Evolutionary conservation across 2,329 filamentous ascomycete genomes (phyloP).

Genomic region (Cordyceps farinosa): DNA sequence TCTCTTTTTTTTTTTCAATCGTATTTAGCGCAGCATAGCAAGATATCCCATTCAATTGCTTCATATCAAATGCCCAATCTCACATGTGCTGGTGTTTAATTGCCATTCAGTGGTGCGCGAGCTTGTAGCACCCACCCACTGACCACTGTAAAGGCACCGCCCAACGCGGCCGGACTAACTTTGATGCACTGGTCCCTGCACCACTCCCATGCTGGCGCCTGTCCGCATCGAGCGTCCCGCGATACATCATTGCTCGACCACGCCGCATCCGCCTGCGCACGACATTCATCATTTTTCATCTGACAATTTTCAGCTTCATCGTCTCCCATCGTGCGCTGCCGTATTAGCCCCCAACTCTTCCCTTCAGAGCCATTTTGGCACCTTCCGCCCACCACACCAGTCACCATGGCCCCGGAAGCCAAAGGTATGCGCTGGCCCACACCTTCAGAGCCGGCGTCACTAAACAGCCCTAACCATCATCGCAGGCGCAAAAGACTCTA

Average conservation of each 20-base stretch:
- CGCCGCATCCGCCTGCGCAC: slow-evolving; percentile 3
- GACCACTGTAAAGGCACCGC: not conserved
- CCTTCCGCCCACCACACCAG: not conserved
- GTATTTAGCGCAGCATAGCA: slow-evolving; percentile 3
- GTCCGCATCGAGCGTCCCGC: not conserved
- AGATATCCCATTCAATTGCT: not conserved
- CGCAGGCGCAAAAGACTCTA: slow-evolving; percentile 55
- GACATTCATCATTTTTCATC: slow-evolving; percentile 11
- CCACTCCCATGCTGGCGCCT: not conserved
- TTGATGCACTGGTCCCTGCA: slow-evolving; percentile 4
- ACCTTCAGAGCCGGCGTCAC: not conserved
- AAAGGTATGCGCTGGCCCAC: slow-evolving; percentile 15
- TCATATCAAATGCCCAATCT: too few species aligned
- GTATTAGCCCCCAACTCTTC: not conserved
- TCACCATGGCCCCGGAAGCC: slow-evolving; percentile 18
- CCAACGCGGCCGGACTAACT: slow-evolving; percentile 16
- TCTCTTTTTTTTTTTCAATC: not conserved
- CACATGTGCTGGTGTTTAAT: too few species aligned
- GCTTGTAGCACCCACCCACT: too few species aligned
- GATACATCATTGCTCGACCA: not conserved
- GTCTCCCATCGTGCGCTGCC: not conserved
- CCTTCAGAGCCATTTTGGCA: not conserved
- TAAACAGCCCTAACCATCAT: not conserved
- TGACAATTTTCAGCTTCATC: not conserved
- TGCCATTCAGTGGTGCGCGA: too few species aligned